Conservation (phyloP, 2,329 filamentous ascomycete genomes). For the Fusarium scirpi region DNA sequence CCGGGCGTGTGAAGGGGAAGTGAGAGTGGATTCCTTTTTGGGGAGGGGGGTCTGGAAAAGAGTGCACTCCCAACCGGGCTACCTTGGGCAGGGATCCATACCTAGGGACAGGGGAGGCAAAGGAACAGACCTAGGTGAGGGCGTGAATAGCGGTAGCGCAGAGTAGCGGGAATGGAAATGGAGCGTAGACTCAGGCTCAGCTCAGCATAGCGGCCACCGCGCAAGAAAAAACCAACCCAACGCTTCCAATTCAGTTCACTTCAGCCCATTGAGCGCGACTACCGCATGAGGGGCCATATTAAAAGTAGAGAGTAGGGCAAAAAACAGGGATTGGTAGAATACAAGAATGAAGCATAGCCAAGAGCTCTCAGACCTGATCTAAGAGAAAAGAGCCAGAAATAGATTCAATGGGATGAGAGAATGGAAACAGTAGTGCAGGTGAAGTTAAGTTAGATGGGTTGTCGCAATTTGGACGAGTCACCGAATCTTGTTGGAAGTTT, state of each 20-base stretch:
- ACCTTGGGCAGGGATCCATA: conserved; percentile 8
- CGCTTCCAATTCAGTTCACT: conserved; percentile 23
- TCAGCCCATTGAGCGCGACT: conserved; percentile 30
- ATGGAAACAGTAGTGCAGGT: conserved; percentile 33
- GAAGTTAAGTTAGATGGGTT: neutral
- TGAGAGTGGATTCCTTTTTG: conserved; percentile 38
- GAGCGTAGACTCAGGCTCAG: conserved; percentile 18
- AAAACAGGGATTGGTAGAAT: conserved; percentile 28
- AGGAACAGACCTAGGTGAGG: conserved; percentile 14
- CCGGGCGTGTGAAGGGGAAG: conserved; percentile 40
- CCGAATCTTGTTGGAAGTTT: neutral
- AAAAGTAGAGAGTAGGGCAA: conserved; percentile 1
- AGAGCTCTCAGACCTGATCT: conserved; percentile 23
- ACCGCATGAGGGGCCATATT: conserved; percentile 18
- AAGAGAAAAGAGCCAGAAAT: conserved; percentile 36
- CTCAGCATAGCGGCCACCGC: conserved; percentile 39
- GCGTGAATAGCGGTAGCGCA: conserved; percentile 34
- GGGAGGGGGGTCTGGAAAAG: conserved; percentile 12
- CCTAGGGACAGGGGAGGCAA: conserved; percentile 26
- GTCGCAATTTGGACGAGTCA: conserved; percentile 13
- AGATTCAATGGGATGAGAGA: conserved; percentile 25
- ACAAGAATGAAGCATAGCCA: conserved; percentile 26
- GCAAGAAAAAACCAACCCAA: conserved; percentile 36
- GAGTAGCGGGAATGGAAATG: conserved; percentile 25
- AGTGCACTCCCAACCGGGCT: conserved; percentile 32